phyloP scores from a whole-genome alignment of 805 yeast species.

The Saccharomycopsis capsularis region DNA sequence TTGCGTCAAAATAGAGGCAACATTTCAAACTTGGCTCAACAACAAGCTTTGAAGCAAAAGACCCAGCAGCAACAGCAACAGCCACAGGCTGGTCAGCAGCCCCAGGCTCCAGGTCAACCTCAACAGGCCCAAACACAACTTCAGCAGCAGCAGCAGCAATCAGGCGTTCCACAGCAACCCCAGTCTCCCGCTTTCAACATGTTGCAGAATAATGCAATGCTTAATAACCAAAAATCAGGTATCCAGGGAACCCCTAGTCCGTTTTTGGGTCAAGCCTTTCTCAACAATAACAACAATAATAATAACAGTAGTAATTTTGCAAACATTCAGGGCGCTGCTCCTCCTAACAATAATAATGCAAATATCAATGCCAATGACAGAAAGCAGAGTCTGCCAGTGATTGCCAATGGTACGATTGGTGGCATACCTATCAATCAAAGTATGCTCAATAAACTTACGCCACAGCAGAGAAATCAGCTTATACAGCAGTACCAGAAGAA shows the following conservation, averaged over 20 bases:
- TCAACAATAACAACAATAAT: constrained; percentile 16
- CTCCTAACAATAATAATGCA: neutral
- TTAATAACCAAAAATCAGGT: neutral
- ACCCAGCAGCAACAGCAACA: constrained; percentile 15
- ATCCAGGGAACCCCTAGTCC: neutral
- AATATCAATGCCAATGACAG: neutral
- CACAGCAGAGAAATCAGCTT: constrained; percentile 14
- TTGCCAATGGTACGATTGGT: neutral
- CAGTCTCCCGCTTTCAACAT: neutral
- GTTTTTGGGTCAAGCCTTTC: neutral
- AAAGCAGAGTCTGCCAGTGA: neutral
- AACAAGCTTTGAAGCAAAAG: constrained; percentile 10
- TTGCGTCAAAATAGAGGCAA: constrained; percentile 15
- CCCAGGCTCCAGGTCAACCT: neutral
- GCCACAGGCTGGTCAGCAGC: constrained; percentile 10
- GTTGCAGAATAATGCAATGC: neutral
- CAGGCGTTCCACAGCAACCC: neutral
- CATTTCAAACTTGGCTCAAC: constrained; percentile 20
- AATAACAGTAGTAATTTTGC: constrained; percentile 14
- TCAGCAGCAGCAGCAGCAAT: neutral
- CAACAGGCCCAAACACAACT: neutral
- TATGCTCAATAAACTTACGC: constrained; percentile 8
- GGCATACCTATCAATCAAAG: constrained; percentile 1
- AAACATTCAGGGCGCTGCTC: too few species aligned
- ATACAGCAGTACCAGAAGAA: constrained; percentile 4